Percentiles rank a stretch among this genome's conserved stretches.
Conservation (phyloP, 208 protist genomes). For the Herpetomonas tarakana region DNA sequence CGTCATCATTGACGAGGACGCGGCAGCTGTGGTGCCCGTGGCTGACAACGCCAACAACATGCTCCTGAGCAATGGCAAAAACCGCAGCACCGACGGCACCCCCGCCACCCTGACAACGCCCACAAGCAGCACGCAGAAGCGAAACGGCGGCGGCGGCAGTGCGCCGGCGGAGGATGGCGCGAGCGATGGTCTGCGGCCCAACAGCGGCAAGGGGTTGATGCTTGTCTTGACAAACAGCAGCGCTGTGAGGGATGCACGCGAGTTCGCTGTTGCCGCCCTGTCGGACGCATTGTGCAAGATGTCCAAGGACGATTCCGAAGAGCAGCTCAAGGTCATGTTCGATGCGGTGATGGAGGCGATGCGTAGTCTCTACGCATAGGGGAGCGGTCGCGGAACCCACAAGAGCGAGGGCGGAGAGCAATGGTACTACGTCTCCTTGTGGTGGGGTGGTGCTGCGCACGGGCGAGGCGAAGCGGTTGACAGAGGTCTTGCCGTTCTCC, state of each 20-base stretch:
- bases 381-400: neutral
- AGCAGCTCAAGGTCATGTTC: slow-evolving; percentile 30
- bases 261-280: slow-evolving; percentile 38
- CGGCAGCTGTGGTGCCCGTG: neutral
- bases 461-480: no score
- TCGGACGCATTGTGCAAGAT: slow-evolving; percentile 22
- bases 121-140: no score
- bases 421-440: neutral
- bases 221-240: slow-evolving; percentile 33
- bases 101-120: neutral
- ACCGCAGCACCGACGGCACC: neutral
- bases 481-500: no score
- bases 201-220: slow-evolving; percentile 26
- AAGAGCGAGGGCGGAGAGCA: neutral
- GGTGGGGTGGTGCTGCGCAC: no score
- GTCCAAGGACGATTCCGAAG: slow-evolving; percentile 1
- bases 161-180: neutral
- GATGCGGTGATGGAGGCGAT: slow-evolving; percentile 34
- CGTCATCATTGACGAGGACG: neutral
- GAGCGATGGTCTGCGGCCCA: neutral
- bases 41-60: neutral
- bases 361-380: slow-evolving; percentile 29
- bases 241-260: slow-evolving; percentile 25
- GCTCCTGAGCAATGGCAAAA: no score
- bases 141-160: neutral